A percentile compares a stretch with the other conserved stretches of the same genome.
phyloP scores from a whole-genome alignment of 1,284 basidiomycete species.

The Cutaneotrichosporon sp. region DNA sequence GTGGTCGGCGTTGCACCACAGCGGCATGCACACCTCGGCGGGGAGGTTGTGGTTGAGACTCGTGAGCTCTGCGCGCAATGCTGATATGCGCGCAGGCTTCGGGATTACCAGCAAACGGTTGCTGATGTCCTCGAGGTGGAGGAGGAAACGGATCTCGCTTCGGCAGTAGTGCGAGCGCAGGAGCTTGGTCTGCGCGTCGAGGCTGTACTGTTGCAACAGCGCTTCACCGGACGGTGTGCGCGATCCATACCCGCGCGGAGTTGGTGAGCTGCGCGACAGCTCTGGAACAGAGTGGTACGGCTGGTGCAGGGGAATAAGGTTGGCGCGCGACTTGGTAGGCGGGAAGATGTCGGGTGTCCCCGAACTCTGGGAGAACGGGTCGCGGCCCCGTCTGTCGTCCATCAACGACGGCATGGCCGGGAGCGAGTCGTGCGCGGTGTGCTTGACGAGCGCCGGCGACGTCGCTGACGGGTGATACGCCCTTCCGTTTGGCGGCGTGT shows the following conservation, averaged over 20 bases:
- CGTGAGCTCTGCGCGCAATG: conserved; percentile 91
- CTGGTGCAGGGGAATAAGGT: conserved; percentile 29
- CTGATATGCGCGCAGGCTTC: conserved; percentile 89
- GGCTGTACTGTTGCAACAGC: conserved; percentile 63
- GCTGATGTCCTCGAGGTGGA: conserved; percentile 87
- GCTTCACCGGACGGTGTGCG: conserved; percentile 54
- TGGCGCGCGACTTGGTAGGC: conserved; percentile 1
- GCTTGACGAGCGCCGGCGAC: conserved; percentile 7
- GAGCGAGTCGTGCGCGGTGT: conserved; percentile 13
- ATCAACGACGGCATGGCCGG: conserved; percentile 7
- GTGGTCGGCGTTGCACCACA: conserved; percentile 79
- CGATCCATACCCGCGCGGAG: conserved; percentile 40
- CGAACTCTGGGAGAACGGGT: conserved; percentile 43
- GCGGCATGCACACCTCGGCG: conserved; percentile 86
- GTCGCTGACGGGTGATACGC: conserved; percentile 18
- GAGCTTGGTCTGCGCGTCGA: conserved; percentile 67
- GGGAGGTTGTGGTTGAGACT: conserved; percentile 94
- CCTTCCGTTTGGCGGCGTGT: conserved; percentile 13
- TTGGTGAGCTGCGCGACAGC: conserved; percentile 57
- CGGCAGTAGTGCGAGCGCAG: conserved; percentile 85
- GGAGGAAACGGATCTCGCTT: conserved; percentile 87
- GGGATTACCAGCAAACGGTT: conserved; percentile 89
- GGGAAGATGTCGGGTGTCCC: conserved; percentile 9
- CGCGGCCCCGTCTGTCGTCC: conserved; percentile 20
- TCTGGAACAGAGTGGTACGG: conserved; percentile 61